phyloP scores from a whole-genome alignment of 2,329 filamentous ascomycete species.

The Polychaeton citri region DNA sequence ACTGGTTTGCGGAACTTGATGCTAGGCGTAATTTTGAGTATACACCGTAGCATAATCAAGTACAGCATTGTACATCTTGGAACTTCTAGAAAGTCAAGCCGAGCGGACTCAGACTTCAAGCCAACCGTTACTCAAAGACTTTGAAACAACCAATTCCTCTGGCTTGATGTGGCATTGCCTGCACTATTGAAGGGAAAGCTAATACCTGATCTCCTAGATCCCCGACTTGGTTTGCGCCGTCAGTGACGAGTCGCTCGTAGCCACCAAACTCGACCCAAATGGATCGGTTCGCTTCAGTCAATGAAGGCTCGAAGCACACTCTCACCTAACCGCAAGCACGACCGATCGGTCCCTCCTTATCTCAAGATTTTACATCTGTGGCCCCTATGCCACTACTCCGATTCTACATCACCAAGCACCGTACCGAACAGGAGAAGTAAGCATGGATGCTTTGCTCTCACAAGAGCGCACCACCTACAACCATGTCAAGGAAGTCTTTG shows the following conservation, averaged over 20 bases:
- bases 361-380: not conserved
- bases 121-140: too few species aligned
- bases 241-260: not conserved
- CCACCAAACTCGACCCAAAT: slow-evolving; percentile 25
- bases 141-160: too few species aligned
- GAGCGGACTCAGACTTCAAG: too few species aligned
- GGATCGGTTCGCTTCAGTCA: slow-evolving; percentile 39
- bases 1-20: too few species aligned
- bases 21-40: too few species aligned
- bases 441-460: slow-evolving; percentile 20
- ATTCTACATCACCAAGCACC: not conserved
- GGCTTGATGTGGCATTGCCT: too few species aligned
- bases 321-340: slow-evolving; percentile 46
- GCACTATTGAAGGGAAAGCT: too few species aligned
- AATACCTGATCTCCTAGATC: too few species aligned
- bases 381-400: not conserved
- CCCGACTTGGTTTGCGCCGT: too few species aligned
- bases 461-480: slow-evolving; percentile 16
- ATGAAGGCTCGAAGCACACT: slow-evolving; percentile 36
- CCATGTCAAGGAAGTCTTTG: slow-evolving; percentile 15
- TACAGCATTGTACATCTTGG: too few species aligned
- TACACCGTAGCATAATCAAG: too few species aligned
- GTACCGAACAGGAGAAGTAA: slow-evolving; percentile 4
- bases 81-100: too few species aligned
- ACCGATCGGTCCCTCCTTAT: not conserved